Base-by-base conservation (phyloP, 1,284 basidiomycete genomes). In the Gomphus bonarii region DNA sequence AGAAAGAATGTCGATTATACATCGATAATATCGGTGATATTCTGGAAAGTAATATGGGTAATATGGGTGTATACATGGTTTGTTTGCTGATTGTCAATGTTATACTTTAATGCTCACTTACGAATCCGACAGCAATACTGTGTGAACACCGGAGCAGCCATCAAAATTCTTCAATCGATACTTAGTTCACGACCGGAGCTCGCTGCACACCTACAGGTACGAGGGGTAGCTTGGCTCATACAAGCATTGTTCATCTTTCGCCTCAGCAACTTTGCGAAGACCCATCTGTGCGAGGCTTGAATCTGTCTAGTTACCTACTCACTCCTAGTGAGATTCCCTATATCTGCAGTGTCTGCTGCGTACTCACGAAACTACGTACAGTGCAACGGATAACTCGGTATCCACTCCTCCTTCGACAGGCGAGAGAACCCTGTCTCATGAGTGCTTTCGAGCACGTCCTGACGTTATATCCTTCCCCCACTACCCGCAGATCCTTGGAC, bases 321-420 rank as follows among this genome's bases (percentile, higher is more conserved):
- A 85, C 85, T 18, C 95, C 95, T 0, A 97, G 91, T 93, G 68
- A 64, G 84, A 20, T 73, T 9, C 16, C 18, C 11, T 18, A 31
- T 16, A n/a, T n/a, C 33, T 58, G 6, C 18, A 10, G 25, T 38
- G 10, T 20, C n/a, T n/a, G 35, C 38, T 3, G 8, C 28, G 1
- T 53, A 53, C 20, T 53, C 16, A 43, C 14, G 12, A 10, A 16
- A 43, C 38, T 38, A 22, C 54, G 93, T 36, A 20, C 54, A 93
- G 91, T 97, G 94, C 95, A 97, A 82, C 84, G 94, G 12, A 83
- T 97, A 55, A 95, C 94, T 1, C 78, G 91, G 59, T 97, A 97
- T 67, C 94, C 94, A 0, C 75, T 97, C 0, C 75, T 97, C 33
- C 83, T 97, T 61, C 82, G 83, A 57, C 90, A 93, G 71, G 84